phyloP scores from a whole-genome alignment of 805 yeast genomes.

The Suhomyces tanzawaensis region DNA sequence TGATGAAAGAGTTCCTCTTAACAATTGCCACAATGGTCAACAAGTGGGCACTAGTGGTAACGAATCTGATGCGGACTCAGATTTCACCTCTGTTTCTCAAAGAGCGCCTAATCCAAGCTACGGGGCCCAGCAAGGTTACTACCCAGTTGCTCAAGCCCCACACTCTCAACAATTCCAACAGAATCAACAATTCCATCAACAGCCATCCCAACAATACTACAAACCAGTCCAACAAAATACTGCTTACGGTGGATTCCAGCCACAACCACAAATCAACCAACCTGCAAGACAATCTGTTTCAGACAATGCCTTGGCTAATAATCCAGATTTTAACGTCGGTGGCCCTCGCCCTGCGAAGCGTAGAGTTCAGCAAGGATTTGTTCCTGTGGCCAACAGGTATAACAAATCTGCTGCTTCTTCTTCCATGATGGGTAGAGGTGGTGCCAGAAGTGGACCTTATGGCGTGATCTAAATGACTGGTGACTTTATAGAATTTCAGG shows the following conservation, averaged over 20 bases:
- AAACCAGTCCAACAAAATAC: constrained; percentile 12
- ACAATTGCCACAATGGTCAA: constrained; percentile 4
- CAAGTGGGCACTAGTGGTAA: constrained; percentile 9
- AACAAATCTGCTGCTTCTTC: constrained; percentile 5
- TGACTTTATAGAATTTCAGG: no score
- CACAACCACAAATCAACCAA: constrained; percentile 13
- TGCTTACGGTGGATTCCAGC: constrained; percentile 8
- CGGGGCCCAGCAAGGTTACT: constrained; percentile 9
- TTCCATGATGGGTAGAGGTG: constrained; percentile 15
- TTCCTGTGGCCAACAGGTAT: constrained; percentile 20
- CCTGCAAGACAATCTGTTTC: constrained; percentile 20
- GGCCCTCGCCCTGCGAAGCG: constrained; percentile 15
- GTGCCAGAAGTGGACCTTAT: constrained; percentile 13
- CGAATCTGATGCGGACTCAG: constrained; percentile 51
- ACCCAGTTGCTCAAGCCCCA: constrained; percentile 6
- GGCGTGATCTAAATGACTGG: constrained; percentile 12
- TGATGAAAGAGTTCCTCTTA: constrained; percentile 9
- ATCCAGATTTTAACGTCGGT: constrained; percentile 38
- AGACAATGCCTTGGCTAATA: constrained; percentile 35
- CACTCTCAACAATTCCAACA: constrained; percentile 10
- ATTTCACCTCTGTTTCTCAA: constrained; percentile 77
- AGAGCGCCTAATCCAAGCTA: constrained; percentile 66
- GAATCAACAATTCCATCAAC: constrained; percentile 10
- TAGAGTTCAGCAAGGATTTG: constrained; percentile 20
- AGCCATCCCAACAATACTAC: constrained; percentile 8